Conservation (phyloP, 768 basidiomycete species). For the Mycena crocata region DNA sequence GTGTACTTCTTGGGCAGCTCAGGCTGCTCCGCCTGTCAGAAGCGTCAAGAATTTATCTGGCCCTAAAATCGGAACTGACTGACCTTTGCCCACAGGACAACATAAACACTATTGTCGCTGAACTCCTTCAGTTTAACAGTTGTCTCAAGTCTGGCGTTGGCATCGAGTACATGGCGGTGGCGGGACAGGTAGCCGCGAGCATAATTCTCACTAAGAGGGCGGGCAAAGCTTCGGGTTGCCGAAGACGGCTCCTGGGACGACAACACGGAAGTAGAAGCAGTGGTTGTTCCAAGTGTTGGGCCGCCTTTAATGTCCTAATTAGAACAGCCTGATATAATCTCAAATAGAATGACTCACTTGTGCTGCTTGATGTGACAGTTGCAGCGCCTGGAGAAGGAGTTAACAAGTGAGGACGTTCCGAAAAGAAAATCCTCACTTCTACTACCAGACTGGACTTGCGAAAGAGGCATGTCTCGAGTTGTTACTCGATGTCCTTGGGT, state of each 20-base stretch:
- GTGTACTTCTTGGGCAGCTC: too few relatives aligned
- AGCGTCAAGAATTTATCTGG: too few relatives aligned
- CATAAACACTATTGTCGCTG: too few relatives aligned
- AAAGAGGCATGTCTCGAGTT: not conserved
- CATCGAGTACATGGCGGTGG: not conserved
- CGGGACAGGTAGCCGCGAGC: not conserved
- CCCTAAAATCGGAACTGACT: too few relatives aligned
- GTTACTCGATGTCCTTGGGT: not conserved
- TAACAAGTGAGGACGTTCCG: too few relatives aligned
- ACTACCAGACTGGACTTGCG: not conserved
- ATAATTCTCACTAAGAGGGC: not conserved
- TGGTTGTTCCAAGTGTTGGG: too few relatives aligned
- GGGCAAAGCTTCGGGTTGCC: not conserved
- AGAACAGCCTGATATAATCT: not conserved
- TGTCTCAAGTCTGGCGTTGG: not conserved
- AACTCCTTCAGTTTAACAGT: not conserved
- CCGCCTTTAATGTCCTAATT: too few relatives aligned
- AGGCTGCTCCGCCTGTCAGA: too few relatives aligned
- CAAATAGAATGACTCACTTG: not conserved
- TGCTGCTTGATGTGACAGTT: not conserved
- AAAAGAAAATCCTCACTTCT: too few relatives aligned
- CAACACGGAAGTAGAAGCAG: too few relatives aligned
- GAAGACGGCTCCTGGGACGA: not conserved
- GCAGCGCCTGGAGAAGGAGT: too few relatives aligned
- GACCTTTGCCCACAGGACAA: too few relatives aligned